A percentile compares a stretch with the other conserved stretches of the same genome.
Conservation (phyloP, 208 protist species). For the Herpetomonas tarakana region DNA sequence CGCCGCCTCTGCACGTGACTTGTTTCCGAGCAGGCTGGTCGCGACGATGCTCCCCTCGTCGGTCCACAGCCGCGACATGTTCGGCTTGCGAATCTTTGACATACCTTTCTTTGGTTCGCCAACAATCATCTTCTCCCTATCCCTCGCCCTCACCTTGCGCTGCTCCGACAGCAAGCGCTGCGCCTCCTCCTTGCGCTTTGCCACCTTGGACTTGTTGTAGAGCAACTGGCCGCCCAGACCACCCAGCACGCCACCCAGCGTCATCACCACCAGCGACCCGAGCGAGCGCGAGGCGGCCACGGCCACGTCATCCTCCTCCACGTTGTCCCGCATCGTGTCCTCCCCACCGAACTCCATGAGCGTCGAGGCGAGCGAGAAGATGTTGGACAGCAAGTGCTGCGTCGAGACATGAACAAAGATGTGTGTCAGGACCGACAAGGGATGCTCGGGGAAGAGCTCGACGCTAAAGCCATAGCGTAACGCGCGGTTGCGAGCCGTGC, state of each 20-base stretch:
- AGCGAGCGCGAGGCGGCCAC: conserved; percentile 15
- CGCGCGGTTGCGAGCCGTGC: conserved; percentile 30
- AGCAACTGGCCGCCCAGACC: conserved; percentile 60
- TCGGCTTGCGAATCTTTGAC: not conserved
- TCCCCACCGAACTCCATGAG: conserved; percentile 49
- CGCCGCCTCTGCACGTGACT: too few relatives aligned
- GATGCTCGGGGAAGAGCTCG: conserved; percentile 19
- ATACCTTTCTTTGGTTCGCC: not conserved
- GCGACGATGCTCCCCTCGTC: conserved; percentile 4
- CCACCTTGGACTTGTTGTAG: conserved; percentile 42
- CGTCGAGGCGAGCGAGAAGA: conserved; percentile 34
- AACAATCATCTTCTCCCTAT: not conserved
- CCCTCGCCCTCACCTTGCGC: not conserved
- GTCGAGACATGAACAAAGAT: conserved; percentile 59
- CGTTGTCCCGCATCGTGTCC: conserved; percentile 10
- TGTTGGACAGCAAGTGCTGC: conserved; percentile 46
- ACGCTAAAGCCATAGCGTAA: conserved; percentile 49
- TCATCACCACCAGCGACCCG: conserved; percentile 45
- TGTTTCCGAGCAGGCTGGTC: not conserved
- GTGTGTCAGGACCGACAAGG: conserved; percentile 40
- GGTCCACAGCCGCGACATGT: not conserved
- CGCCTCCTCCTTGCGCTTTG: conserved; percentile 9
- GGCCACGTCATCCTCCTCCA: conserved; percentile 16
- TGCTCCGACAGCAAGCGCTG: conserved; percentile 2
- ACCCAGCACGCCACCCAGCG: conserved; percentile 39